phyloP scores from a whole-genome alignment of 1,284 basidiomycete genomes.

The Phylloboletellus chloephorus region DNA sequence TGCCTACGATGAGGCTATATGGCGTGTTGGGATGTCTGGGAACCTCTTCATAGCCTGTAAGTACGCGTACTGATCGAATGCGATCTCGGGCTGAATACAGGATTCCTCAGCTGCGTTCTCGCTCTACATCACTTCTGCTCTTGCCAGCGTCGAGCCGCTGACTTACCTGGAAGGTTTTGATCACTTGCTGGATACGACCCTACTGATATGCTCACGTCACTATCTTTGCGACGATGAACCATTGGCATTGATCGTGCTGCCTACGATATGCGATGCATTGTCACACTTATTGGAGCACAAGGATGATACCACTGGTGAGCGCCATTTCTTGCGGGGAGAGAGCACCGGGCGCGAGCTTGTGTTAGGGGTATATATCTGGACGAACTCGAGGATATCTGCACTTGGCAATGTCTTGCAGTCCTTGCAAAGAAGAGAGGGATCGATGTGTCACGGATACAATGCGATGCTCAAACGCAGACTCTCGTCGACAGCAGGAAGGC shows the following conservation, averaged over 20 bases:
- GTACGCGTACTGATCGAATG: conserved; percentile 6
- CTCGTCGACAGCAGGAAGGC: conserved; percentile 3
- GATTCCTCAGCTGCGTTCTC: conserved; percentile 45
- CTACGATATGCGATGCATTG: conserved; percentile 47
- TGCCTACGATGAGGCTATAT: conserved; percentile 22
- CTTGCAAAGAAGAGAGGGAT: conserved; percentile 9
- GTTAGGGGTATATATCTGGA: conserved; percentile 24
- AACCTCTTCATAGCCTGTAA: conserved; percentile 25
- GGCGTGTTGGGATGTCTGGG: conserved; percentile 20
- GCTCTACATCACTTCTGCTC: conserved; percentile 37
- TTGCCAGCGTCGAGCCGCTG: conserved; percentile 32
- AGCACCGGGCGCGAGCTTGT: neutral
- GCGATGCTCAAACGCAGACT: conserved; percentile 17
- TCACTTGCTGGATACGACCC: conserved; percentile 45
- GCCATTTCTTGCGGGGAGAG: neutral
- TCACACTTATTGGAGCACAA: conserved; percentile 32
- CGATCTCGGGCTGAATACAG: conserved; percentile 8
- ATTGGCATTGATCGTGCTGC: conserved; percentile 44
- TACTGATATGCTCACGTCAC: conserved; percentile 42
- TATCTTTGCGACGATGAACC: conserved; percentile 43
- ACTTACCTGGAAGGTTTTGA: conserved; percentile 49
- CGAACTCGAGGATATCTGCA: conserved; percentile 48
- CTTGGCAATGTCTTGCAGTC: conserved; percentile 32
- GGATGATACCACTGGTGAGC: conserved; percentile 34
- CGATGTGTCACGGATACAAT: conserved; percentile 5